Conservation (phyloP, 148 eudicot species). For the Rhododendron vialii region DNA sequence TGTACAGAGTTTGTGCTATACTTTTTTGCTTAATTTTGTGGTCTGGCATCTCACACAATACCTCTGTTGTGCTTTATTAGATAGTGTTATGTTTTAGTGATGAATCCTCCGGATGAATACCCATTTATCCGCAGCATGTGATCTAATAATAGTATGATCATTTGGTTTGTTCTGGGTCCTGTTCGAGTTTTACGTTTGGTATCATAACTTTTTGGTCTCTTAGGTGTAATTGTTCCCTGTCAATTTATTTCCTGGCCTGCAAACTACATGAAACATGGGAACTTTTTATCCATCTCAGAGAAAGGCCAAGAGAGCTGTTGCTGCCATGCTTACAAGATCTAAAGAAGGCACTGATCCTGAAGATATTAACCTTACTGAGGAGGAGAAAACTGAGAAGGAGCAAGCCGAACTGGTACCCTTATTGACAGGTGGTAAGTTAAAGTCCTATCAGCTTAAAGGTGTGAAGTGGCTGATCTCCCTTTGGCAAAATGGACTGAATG, state of each 20-base stretch:
- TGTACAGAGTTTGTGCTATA: background rate
- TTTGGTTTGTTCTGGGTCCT: background rate
- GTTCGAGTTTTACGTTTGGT: background rate
- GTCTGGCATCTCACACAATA: background rate
- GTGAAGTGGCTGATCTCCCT: slow-evolving; percentile 94
- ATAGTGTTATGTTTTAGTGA: background rate
- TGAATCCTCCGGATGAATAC: background rate
- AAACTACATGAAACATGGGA: background rate
- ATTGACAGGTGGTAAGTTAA: slow-evolving; percentile 88
- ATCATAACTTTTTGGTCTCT: background rate
- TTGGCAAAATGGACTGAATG: slow-evolving; percentile 97
- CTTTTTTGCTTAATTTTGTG: background rate
- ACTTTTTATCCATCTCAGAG: slow-evolving; percentile 28
- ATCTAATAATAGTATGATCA: background rate
- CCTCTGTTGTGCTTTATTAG: background rate
- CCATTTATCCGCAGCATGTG: background rate
- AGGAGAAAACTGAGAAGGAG: slow-evolving; percentile 66
- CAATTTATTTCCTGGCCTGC: background rate
- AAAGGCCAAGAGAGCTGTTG: slow-evolving; percentile 97
- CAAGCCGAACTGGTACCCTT: slow-evolving; percentile 82
- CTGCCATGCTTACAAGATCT: slow-evolving; percentile 86
- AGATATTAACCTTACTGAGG: slow-evolving; percentile 66
- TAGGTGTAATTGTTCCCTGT: background rate
- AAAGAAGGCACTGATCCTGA: slow-evolving; percentile 55
- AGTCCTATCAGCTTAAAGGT: slow-evolving; percentile 87